Evolutionary conservation across 495 filamentous ascomycete species (phyloP).

Genomic region (Lichenothelia convexa): DNA sequence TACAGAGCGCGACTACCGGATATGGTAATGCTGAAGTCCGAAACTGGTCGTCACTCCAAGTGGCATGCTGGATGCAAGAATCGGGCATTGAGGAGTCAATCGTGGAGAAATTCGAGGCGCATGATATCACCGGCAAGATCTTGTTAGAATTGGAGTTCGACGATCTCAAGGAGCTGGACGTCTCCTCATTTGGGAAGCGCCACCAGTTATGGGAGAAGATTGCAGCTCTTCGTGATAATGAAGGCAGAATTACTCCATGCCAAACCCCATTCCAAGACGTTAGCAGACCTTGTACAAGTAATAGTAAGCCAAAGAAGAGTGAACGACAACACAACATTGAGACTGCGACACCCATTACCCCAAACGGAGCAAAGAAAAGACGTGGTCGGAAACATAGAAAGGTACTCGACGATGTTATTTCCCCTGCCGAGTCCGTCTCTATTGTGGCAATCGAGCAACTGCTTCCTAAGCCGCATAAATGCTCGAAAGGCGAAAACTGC

Average conservation of each 20-base stretch:
- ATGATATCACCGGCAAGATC: conserved; percentile 79
- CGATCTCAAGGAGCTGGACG: conserved; percentile 84
- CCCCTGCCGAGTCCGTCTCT: conserved; percentile 64
- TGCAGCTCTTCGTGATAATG: conserved; percentile 38
- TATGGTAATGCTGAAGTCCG: conserved; percentile 38
- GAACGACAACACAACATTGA: too few relatives aligned
- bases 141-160: conserved; percentile 74
- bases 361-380: conserved; percentile 25
- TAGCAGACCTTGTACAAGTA: conserved; percentile 18
- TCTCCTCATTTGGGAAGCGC: conserved; percentile 82
- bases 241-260: conserved; percentile 24
- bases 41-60: conserved; percentile 53
- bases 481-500: conserved; percentile 81
- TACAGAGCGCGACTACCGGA: conserved; percentile 26
- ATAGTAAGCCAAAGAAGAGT: conserved; percentile 10
- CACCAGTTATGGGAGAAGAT: conserved; percentile 76
- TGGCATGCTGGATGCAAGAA: conserved; percentile 62
- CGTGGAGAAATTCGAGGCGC: conserved; percentile 66
- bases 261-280: conserved; percentile 23
- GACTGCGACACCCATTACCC: conserved; percentile 17
- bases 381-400: conserved; percentile 28
- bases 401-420: conserved; percentile 39
- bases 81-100: conserved; percentile 49
- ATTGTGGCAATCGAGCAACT: conserved; percentile 86
- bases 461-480: conserved; percentile 66